Evolutionary conservation across 257 asterid species (phyloP), one percentile per base, ranked within the genome.

Genomic region (Prunella vulgaris): DNA sequence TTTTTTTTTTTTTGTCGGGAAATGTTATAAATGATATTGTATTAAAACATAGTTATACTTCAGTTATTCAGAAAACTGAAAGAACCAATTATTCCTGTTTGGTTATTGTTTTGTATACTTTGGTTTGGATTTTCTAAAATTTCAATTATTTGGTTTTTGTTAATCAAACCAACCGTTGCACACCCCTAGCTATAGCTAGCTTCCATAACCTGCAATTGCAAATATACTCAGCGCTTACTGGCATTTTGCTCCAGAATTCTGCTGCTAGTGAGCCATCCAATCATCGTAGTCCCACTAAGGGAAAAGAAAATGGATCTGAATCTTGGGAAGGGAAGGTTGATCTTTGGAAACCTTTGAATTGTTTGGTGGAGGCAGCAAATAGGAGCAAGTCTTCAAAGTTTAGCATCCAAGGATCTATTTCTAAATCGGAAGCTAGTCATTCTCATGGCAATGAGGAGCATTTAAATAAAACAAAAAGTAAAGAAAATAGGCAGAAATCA

Each of bases 351-450:
- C 96, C 99, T 69, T 83, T 91, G 66, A 91, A 85, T 77, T 87
- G 95, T 83, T 86, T 94, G 80, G 99, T 94, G 80, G 99, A 94
- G 75, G 99, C 85, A 70, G 99, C 97, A 72, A 89, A 87, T 68
- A 87, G 97, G 78, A 89, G 92, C 80, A 94, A 94, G 81, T 80
- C 95, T 69, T 82, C 88, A 9, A 91, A 87, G 76, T 78, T 84
- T 60, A 57, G 83, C 63, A 63, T 73, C 44, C 91, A 83, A 71
- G 92, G 84, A 72, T 85, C 95, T 64, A 74, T 68, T 69, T 66
- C 81, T 78, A 91, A 89, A 81, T 74, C 87, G 57, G 93, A 87
- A 64, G 80, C 77, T 67, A 67, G 46, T 40, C 80, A 73, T 73
- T 74, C 87, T 70, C 84, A 56, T 74, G 92, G 83, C 44, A 78